phyloP scores from a whole-genome alignment of 2,329 filamentous ascomycete species.

The Hirsutella thompsonii region DNA sequence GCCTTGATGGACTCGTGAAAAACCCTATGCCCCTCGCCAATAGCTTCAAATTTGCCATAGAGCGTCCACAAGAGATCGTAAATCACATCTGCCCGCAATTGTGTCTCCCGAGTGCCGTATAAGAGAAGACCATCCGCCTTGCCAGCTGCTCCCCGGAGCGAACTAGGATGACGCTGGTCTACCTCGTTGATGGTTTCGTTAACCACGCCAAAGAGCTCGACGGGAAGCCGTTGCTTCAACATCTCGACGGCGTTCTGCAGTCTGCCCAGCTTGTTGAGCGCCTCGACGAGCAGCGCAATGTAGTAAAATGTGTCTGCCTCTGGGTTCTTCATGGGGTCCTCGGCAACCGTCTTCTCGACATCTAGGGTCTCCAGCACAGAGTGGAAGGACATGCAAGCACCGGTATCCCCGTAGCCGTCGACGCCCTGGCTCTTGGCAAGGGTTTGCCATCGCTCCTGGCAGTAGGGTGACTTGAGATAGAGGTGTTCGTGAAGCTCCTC shows the following conservation, averaged over 20 bases:
- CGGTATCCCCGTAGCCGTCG: constrained; percentile 33
- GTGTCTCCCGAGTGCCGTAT: constrained; percentile 57
- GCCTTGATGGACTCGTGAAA: constrained; percentile 86
- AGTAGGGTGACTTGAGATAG: constrained; percentile 96
- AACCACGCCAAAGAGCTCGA: constrained; percentile 87
- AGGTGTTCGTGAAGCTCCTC: constrained; percentile 95
- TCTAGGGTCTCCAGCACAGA: constrained; percentile 48
- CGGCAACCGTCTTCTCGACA: constrained; percentile 49
- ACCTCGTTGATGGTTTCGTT: constrained; percentile 93
- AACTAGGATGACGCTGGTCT: constrained; percentile 82
- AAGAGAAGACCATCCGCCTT: constrained; percentile 45
- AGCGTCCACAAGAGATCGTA: constrained; percentile 85
- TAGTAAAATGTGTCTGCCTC: constrained; percentile 95
- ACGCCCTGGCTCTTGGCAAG: constrained; percentile 55
- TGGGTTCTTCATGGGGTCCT: constrained; percentile 86
- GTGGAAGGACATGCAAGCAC: constrained; percentile 40
- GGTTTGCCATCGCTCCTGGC: constrained; percentile 87
- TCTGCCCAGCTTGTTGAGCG: constrained; percentile 77
- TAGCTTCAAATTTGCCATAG: constrained; percentile 94
- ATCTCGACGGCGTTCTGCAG: constrained; percentile 78
- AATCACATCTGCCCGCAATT: constrained; percentile 71
- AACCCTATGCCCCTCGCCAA: constrained; percentile 87
- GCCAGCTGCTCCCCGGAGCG: constrained; percentile 44
- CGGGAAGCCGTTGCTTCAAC: constrained; percentile 83
- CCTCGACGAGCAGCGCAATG: constrained; percentile 74